Evolutionary conservation across 306 rosid genomes (phyloP).

Genomic region (Acacia acuminata): DNA sequence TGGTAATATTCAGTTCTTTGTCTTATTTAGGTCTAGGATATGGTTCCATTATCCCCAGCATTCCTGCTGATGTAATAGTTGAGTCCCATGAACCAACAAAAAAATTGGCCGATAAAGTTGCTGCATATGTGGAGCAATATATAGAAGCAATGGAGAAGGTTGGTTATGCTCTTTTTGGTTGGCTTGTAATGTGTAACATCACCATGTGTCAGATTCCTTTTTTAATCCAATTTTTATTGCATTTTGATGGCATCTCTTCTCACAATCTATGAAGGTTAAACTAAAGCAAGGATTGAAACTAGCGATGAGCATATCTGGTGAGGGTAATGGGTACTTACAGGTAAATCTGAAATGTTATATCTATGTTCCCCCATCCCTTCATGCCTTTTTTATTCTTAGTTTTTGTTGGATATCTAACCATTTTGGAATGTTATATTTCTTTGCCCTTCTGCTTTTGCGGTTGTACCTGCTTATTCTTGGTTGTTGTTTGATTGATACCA

Average conservation of each 20-base stretch:
- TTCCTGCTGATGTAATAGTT: slow-evolving; percentile 65
- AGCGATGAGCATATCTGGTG: slow-evolving; percentile 86
- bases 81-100: slow-evolving; percentile 59
- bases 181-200: slow-evolving; percentile 14
- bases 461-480: background rate
- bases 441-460: background rate
- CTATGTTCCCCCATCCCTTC: background rate
- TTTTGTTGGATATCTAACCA: background rate
- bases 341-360: slow-evolving; percentile 40
- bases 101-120: slow-evolving; percentile 63
- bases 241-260: slow-evolving; percentile 17
- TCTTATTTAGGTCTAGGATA: slow-evolving; percentile 76
- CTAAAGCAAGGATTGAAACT: slow-evolving; percentile 88
- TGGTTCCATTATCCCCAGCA: slow-evolving; percentile 62
- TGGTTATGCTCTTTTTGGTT: slow-evolving; percentile 20
- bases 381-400: background rate
- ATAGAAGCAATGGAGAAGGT: slow-evolving; percentile 98
- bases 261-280: slow-evolving; percentile 66
- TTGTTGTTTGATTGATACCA: background rate
- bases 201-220: background rate
- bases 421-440: slow-evolving; percentile 1
- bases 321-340: slow-evolving; percentile 91
- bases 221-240: slow-evolving; percentile 12
- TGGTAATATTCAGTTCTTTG: slow-evolving; percentile 7
- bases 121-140: slow-evolving; percentile 70